A percentile compares a stretch with the other conserved stretches of the same genome.
Conservation (phyloP, 371 early-diverging fungal species). For the Lichtheimia ramosa region DNA sequence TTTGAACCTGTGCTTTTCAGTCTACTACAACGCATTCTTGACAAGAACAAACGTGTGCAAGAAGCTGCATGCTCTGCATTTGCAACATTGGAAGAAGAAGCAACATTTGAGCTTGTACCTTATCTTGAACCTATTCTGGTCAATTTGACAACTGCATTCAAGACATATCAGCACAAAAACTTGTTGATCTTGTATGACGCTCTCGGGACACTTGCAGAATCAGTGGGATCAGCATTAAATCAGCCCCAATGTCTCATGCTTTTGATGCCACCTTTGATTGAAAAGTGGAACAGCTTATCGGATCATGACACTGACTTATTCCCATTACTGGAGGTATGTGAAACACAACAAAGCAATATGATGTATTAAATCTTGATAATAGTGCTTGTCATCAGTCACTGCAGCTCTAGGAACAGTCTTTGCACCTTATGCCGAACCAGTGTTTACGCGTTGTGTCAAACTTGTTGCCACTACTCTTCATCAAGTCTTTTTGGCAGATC, state of each 20-base stretch:
- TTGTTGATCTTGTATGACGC: constrained; percentile 90
- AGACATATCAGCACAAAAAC: constrained; percentile 87
- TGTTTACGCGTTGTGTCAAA: constrained; percentile 84
- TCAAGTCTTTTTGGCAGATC: constrained; percentile 21
- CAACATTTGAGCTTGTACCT: constrained; percentile 74
- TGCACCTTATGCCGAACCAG: constrained; percentile 73
- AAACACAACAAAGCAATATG: not conserved
- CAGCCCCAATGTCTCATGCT: constrained; percentile 71
- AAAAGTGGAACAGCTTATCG: constrained; percentile 75
- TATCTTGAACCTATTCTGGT: constrained; percentile 82
- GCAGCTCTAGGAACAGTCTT: constrained; percentile 85
- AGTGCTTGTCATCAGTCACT: constrained; percentile 87
- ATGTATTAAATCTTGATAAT: not conserved
- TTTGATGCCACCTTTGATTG: constrained; percentile 84
- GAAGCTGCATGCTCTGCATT: constrained; percentile 95
- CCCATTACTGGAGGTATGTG: constrained; percentile 82
- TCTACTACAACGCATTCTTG: constrained; percentile 75
- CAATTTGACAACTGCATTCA: constrained; percentile 75
- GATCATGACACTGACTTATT: constrained; percentile 87
- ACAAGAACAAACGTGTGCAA: constrained; percentile 93
- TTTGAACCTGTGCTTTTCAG: constrained; percentile 84
- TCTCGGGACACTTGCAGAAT: constrained; percentile 90
- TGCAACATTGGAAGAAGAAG: constrained; percentile 90
- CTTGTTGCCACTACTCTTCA: constrained; percentile 71
- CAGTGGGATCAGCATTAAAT: constrained; percentile 80